Base-by-base conservation (phyloP, 2,329 filamentous ascomycete genomes). In the Phaeosphaeriaceae sp. region DNA sequence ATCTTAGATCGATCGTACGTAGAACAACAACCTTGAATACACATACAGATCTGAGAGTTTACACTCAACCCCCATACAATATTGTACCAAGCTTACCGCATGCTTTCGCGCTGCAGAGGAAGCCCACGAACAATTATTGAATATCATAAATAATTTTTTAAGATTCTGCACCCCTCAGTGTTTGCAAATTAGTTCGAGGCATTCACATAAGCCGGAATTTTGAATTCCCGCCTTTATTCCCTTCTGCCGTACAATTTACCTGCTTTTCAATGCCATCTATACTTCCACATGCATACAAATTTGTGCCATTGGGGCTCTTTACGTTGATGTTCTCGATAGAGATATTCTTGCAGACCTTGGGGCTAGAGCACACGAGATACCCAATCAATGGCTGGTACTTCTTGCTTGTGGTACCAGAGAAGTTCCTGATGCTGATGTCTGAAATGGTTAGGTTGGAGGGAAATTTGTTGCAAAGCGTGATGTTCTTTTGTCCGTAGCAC, bases 401-500 rank as follows among this genome's bases (percentile, higher is more conserved):
- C 28, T 62, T 68, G 56, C 73, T 77, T 1, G 83, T 85, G 1
- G 75, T 81, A 0, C 84, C 84, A 17, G 70, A 68, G 63, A 87
- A 81, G 55, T 85, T 81, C 51, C 76, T 80, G 62, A 87, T 81
- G 4, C 75, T 71, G 38, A 87, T 72, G 51, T 85, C 78, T 15
- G 76, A 76, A 54, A 85, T 84, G 9, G 77, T 82, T 50, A 85
- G 63, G 12, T 76, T 78, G 32, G 81, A 82, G 2, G 84, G 84
- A 60, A 74, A 83, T 67, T 82, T 59, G 35, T 81, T 78, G 72
- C 84, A 87, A n/a, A 86, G 76, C 2, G 83, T 85, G 41, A 81
- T 63, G 61, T 87, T 86, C 52, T 76, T 81, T 70, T 86, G 83
- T 7, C 83, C 83, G 52, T 87, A 86, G 74, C 84, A 87, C 65